Base-by-base conservation (phyloP, 2,329 filamentous ascomycete species). In the Xylariaceae sp. region DNA sequence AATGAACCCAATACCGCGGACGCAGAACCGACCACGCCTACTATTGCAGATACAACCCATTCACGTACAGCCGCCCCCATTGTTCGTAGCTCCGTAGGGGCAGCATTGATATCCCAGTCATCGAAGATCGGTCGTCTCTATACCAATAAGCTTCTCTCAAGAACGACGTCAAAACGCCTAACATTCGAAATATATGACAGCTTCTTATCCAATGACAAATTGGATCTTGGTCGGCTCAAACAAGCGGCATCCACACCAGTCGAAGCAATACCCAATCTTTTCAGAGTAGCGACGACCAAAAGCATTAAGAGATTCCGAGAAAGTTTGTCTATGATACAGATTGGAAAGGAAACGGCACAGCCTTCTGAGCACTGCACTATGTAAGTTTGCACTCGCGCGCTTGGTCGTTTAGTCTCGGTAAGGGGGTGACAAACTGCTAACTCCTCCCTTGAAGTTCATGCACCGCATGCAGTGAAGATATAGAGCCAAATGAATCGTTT, bases 391-490 rank as follows among this genome's bases (percentile, higher is more conserved):
- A 58, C 6, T 60, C n/a, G 37, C 52, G 23, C 23, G n/a, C 23
- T 15, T 11, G 9, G 17, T 11, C 6, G 53, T 39, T 11, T 23
- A 9, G 17, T 1, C 2, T 17, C 8, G 13, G 17, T 15, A 6
- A 30, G 6, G 52, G 35, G n/a, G 49, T 35, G 53, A 48, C 58
- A 64, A 23, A 60, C 51, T 35, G 15, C 53, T 64, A 34, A 62
- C 53, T 4, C 23, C 61, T 4, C 37, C 51, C 44, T 45, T 48
- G 13, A 65, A 86, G 83, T 61, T 79, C 78, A 15, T 87, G 84
- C 64, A 77, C 80, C 51, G 82, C 79, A 64, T 87, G 84, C 65
- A 79, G 79, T 60, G 78, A 82, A 53, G 78, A 83, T 53, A 78
- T 82, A 63, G 74, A 74, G 62, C 74, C 72, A 53, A 73, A 74